Percentiles rank a stretch among this genome's conserved stretches.
These are phyloP conservation scores for Plasmodium coatneyi DNA, from an alignment of 169 alveolate species.

Conservation along the genomic window DNA sequence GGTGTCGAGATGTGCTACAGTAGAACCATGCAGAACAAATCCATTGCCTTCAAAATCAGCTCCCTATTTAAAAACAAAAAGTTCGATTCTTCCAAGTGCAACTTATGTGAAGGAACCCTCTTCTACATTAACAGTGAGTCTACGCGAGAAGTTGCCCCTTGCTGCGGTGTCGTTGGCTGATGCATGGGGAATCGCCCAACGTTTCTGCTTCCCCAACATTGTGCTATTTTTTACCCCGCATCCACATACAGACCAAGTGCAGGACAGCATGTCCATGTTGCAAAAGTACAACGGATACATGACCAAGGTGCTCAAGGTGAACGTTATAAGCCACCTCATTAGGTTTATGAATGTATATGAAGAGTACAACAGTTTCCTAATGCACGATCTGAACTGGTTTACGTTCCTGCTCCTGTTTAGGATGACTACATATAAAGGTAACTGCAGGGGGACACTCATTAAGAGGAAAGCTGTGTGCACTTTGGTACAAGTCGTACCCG, in stretches of 20 bases:
- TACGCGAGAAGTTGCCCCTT: not conserved
- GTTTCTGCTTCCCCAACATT: not conserved
- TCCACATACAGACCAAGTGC: constrained; percentile 6
- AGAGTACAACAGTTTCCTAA: constrained; percentile 29
- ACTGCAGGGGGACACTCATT: not conserved
- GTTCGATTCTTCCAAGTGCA: constrained; percentile 13
- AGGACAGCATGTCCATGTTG: constrained; percentile 11
- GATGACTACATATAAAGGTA: constrained; percentile 44
- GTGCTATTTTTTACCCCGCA: not conserved
- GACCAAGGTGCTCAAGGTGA: constrained; percentile 15
- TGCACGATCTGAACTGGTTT: constrained; percentile 67
- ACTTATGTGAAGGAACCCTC: constrained; percentile 43
- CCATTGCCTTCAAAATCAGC: not conserved
- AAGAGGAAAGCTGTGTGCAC: not conserved
- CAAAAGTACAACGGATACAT: constrained; percentile 19
- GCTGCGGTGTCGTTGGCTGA: not conserved
- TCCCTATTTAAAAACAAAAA: not conserved
- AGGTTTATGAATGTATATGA: constrained; percentile 25
- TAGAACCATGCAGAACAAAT: not conserved
- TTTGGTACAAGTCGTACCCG: not conserved
- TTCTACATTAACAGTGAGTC: constrained; percentile 58
- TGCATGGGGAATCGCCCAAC: not conserved
- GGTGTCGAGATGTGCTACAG: constrained; percentile 27
- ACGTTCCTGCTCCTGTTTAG: constrained; percentile 47
- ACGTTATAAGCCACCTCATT: constrained; percentile 1